Base-by-base conservation (phyloP, 495 filamentous ascomycete species). In the Aspergillus carlsbadensis region DNA sequence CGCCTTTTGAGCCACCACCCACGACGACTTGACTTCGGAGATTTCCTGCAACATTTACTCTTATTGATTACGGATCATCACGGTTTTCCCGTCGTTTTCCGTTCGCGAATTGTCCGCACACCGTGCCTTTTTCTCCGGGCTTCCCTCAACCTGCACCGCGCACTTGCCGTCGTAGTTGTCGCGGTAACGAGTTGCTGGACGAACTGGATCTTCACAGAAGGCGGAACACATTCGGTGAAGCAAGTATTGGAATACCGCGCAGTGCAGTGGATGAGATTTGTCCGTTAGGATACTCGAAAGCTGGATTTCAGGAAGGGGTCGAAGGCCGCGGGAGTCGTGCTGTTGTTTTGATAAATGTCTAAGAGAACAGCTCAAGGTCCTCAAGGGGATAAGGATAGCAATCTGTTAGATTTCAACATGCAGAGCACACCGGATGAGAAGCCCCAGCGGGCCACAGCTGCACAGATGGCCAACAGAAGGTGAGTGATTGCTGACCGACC, bases 381-480 rank as follows among this genome's bases (percentile, higher is more conserved):
- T 61, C 70, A 76, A 26, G 68, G 68, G 51, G 60, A 61, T 34
- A 74, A 70, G 41, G 73, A 70, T 7, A 44, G 54, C 10, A 39
- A 68, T 43, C 24, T 67, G 31, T 59, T 66, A 37, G 41, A 57
- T 24, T 72, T 76, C 56, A 67, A 66, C 14, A 76, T 76, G 74
- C 58, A 62, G 47, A 71, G 70, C 40, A 76, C 75, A 56, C 75
- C 75, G 29, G 72, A 76, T 22, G 75, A 79, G 0, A 76, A 73
- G 69, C 74, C 75, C 33, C 69, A 74, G 44, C 74, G 71, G 64
- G 78, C 78, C 31, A 81, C 76, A 18, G 78, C 79, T 20, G 76
- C 78, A 26, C 78, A 81, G 65, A 34, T 82, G 70, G 78, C 79
- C 34, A 72, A 52, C 44, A 72, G 79, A 72, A 81, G 69, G 79